Evolutionary conservation across 805 yeast species (phyloP).

Genomic region (Priceomyces carsonii): DNA sequence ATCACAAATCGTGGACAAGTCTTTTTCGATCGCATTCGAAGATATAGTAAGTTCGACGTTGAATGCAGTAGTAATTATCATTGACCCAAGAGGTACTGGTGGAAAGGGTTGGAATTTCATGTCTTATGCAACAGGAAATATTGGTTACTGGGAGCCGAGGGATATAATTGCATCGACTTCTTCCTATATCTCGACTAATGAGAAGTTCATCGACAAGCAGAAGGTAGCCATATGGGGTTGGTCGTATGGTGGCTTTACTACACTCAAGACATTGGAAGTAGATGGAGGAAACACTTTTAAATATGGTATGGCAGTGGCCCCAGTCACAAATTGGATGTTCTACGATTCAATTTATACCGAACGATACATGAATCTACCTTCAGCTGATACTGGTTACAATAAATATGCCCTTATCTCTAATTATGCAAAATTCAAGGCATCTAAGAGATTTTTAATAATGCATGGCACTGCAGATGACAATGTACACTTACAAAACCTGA

Average conservation of each 20-base stretch:
- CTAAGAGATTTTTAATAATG: slow-evolving; percentile 75
- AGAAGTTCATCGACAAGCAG: slow-evolving; percentile 52
- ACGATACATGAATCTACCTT: slow-evolving; percentile 87
- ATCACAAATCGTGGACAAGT: slow-evolving; percentile 54
- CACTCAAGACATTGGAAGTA: slow-evolving; percentile 82
- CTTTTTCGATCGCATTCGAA: slow-evolving; percentile 54
- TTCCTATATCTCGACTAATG: slow-evolving; percentile 46
- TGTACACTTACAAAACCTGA: slow-evolving; percentile 90
- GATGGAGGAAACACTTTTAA: slow-evolving; percentile 76
- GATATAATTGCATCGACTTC: slow-evolving; percentile 58
- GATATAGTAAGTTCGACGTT: slow-evolving; percentile 57
- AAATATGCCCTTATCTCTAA: slow-evolving; percentile 53
- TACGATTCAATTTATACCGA: slow-evolving; percentile 95
- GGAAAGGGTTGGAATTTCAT: slow-evolving; percentile 69
- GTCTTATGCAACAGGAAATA: slow-evolving; percentile 52
- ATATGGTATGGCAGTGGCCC: slow-evolving; percentile 95
- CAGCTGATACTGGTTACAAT: slow-evolving; percentile 66
- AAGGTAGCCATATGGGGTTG: slow-evolving; percentile 94
- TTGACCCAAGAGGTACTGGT: slow-evolving; percentile 86
- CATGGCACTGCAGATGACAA: slow-evolving; percentile 98
- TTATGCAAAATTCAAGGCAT: slow-evolving; percentile 54
- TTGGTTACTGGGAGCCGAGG: slow-evolving; percentile 78
- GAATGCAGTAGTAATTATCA: slow-evolving; percentile 60
- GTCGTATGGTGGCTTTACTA: slow-evolving; percentile 96
- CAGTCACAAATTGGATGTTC: slow-evolving; percentile 91